phyloP scores from a whole-genome alignment of 202 grass and related monocot species.

The Schoenoplectus tabernaemontani region DNA sequence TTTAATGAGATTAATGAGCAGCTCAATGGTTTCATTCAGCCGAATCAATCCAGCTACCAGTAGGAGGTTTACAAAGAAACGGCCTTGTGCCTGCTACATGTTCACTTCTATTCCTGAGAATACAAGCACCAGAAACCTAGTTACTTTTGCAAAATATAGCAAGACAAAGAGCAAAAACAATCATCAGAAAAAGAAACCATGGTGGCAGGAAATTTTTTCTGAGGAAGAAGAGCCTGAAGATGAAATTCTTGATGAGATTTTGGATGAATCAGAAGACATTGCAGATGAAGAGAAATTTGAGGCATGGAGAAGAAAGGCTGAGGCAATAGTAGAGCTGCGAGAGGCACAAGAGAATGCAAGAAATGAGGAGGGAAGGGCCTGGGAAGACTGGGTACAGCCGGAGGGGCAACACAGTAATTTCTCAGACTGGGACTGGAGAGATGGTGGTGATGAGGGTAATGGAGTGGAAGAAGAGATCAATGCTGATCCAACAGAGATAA shows the following conservation, averaged over 20 bases:
- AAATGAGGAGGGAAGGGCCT: constrained; percentile 44
- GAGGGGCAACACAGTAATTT: constrained; percentile 30
- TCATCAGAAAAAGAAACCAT: constrained; percentile 40
- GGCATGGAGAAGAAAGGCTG: constrained; percentile 72
- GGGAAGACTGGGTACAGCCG: constrained; percentile 67
- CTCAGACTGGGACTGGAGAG: constrained; percentile 33
- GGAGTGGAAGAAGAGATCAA: constrained; percentile 30
- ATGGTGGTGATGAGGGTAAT: constrained; percentile 42
- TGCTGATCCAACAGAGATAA: constrained; percentile 52
- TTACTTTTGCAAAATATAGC: constrained; percentile 33
- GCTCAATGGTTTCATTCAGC: constrained; percentile 35
- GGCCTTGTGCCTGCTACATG: constrained; percentile 30
- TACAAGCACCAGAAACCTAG: constrained; percentile 22
- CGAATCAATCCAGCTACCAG: constrained; percentile 13
- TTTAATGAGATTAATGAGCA: constrained; percentile 71
- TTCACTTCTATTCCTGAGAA: constrained; percentile 31
- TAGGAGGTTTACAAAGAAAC: constrained; percentile 20
- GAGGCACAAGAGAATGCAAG: constrained; percentile 56
- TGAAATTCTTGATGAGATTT: constrained; percentile 39
- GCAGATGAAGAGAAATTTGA: constrained; percentile 70
- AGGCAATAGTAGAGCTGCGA: constrained; percentile 77
- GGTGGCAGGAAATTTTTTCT: constrained; percentile 61
- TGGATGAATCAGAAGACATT: constrained; percentile 24
- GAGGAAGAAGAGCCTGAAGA: constrained; percentile 48
- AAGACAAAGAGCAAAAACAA: constrained; percentile 19